phyloP scores from a whole-genome alignment of 1,284 basidiomycete species.

The Moesziomyces aphidis region DNA sequence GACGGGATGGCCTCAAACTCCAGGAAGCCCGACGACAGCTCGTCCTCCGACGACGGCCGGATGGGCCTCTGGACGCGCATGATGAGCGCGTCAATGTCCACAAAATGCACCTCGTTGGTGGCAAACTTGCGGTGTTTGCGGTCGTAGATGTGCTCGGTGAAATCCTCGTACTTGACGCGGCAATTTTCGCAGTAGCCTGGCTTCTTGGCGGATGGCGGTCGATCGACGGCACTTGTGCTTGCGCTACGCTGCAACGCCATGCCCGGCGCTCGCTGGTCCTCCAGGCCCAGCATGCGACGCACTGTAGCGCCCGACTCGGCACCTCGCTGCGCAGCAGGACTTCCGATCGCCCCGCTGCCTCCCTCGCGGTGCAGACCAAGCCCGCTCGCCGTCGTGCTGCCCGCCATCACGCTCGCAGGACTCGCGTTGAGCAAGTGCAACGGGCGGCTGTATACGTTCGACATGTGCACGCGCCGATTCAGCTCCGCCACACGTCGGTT shows the following conservation, averaged over 20 bases:
- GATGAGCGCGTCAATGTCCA: constrained; percentile 83
- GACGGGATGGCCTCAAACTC: constrained; percentile 38
- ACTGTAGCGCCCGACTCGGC: constrained; percentile 47
- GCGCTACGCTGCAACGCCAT: constrained; percentile 35
- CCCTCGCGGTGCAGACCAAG: constrained; percentile 42
- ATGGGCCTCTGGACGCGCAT: constrained; percentile 73
- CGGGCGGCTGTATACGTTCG: constrained; percentile 23
- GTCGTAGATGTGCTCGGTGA: constrained; percentile 84
- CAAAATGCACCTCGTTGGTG: constrained; percentile 81
- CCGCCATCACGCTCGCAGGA: constrained; percentile 42
- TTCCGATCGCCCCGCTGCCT: constrained; percentile 20
- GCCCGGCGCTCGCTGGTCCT: constrained; percentile 19
- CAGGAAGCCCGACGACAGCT: constrained; percentile 26
- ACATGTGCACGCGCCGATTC: constrained; percentile 54
- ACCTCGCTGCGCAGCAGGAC: constrained; percentile 14
- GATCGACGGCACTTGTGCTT: constrained; percentile 44
- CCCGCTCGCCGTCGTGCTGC: constrained; percentile 39
- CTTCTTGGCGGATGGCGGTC: constrained; percentile 76
- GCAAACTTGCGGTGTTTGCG: constrained; percentile 90
- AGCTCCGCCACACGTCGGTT: constrained; percentile 57
- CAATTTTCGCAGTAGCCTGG: constrained; percentile 99
- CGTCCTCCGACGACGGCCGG: constrained; percentile 26
- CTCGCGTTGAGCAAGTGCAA: constrained; percentile 33
- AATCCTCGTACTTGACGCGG: constrained; percentile 88
- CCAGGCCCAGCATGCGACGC: constrained; percentile 56